Evolutionary conservation across 371 early-diverging fungal species (phyloP), one percentile per base, ranked within the genome.

Genomic region (Mucor lusitanicus): DNA sequence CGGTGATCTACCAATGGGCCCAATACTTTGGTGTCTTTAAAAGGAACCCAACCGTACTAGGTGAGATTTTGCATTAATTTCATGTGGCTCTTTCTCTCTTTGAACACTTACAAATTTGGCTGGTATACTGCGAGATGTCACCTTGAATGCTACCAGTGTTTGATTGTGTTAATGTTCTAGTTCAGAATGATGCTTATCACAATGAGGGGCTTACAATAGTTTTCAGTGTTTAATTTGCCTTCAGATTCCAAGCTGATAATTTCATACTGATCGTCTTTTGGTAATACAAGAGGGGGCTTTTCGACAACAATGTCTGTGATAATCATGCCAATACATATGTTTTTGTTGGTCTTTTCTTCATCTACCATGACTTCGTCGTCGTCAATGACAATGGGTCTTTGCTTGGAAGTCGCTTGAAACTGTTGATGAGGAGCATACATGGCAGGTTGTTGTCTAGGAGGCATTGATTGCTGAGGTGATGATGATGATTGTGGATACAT

Each of bases 1-100:
- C 64, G 56, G 28, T 66, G 61, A 12, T 83, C 81, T 4, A 72
- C 72, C 12, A 83, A 59, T 1, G 84, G 84, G 0, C 84, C 84
- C n/a, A 83, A 61, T 17, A 81, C 60, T 35, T 68, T 70, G 9
- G 84, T 83, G 27, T 77, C 78, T 48, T 75, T 70, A 67, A 81
- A 83, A 9, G 81, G 81, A 1, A 81, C 70, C 84, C 84, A 83
- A 6, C 84, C 84, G 55, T 68, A 76, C 80, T 79, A 72, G 0
- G 23, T 6, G 8, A 64, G 13, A 37, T 37, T 5, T 37, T 27
- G 57, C 35, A n/a, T 30, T 21, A 21, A 30, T 23, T 3, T 12
- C 15, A 19, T 33, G 8, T 33, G 33, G 6, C 7, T 33, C 7
- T 33, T 33, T 33, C 8, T 33, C 7, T 33, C 7, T 33, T 33